Conservation (phyloP, 2,329 filamentous ascomycete species). For the Colletotrichum cuscutae region DNA sequence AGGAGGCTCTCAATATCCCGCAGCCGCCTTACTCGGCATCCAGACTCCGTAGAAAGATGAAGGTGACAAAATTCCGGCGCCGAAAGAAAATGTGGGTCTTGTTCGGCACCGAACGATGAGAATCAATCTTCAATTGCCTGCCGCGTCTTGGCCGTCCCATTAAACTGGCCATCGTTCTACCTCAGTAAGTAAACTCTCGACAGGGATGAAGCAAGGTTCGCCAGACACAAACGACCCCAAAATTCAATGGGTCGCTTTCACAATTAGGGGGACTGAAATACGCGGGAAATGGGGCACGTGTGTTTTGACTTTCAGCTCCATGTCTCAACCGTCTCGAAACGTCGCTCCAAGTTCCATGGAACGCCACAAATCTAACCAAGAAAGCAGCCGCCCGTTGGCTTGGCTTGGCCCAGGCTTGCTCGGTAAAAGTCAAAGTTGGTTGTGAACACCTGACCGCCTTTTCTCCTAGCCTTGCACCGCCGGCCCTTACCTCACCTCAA, state of each 20-base stretch:
- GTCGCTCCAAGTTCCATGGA: neutral
- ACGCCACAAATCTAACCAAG: neutral
- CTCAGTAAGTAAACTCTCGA: neutral
- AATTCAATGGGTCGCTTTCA: neutral
- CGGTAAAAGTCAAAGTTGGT: neutral
- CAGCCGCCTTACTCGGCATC: no score
- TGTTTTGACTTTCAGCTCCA: conserved; percentile 2
- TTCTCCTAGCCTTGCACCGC: no score
- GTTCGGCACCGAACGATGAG: no score
- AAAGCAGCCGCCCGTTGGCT: neutral
- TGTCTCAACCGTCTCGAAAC: conserved; percentile 10
- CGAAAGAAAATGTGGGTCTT: no score
- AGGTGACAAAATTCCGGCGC: no score
- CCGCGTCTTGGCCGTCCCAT: neutral
- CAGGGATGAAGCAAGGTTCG: neutral
- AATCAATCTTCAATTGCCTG: no score
- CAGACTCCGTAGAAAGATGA: no score
- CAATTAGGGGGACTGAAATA: neutral
- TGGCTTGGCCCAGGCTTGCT: neutral
- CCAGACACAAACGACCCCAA: neutral
- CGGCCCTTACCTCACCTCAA: no score
- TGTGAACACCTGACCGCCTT: neutral
- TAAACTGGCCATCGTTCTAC: neutral
- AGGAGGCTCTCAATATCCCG: no score
- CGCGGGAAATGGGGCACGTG: neutral